phyloP scores from a whole-genome alignment of 305 asterid species.

The Petunia hybrid region DNA sequence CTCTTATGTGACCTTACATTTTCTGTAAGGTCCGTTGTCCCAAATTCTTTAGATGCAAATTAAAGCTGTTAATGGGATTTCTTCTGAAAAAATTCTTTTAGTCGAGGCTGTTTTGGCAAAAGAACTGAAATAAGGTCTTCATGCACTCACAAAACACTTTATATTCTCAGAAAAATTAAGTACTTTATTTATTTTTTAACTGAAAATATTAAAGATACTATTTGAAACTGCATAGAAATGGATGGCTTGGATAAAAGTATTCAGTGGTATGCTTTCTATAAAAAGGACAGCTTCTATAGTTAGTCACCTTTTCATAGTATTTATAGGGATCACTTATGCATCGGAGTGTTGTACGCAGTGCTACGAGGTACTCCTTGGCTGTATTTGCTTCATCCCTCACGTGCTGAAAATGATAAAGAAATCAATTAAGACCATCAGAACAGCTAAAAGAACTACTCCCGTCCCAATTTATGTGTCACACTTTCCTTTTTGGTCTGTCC shows the following conservation, averaged over 20 bases:
- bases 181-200: too few relatives aligned
- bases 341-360: slow-evolving; percentile 61
- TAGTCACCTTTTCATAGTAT: slow-evolving; percentile 74
- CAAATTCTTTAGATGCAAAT: too few relatives aligned
- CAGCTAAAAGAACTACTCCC: not conserved
- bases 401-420: slow-evolving; percentile 37
- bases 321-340: slow-evolving; percentile 64
- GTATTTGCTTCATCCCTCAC: slow-evolving; percentile 50
- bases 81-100: too few relatives aligned
- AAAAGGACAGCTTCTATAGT: not conserved
- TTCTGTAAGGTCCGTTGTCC: too few relatives aligned
- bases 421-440: not conserved
- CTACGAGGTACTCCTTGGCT: slow-evolving; percentile 45
- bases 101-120: too few relatives aligned
- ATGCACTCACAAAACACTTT: too few relatives aligned
- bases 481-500: too few relatives aligned
- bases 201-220: not conserved
- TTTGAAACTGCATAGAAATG: not conserved
- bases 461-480: not conserved
- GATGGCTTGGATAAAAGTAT: not conserved
- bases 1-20: too few relatives aligned
- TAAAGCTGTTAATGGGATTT: too few relatives aligned
- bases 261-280: not conserved
- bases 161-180: too few relatives aligned
- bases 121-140: too few relatives aligned